A percentile compares a stretch with the other conserved stretches of the same genome.
Conservation (phyloP, 805 yeast species). For the Ogataea philodendri region DNA sequence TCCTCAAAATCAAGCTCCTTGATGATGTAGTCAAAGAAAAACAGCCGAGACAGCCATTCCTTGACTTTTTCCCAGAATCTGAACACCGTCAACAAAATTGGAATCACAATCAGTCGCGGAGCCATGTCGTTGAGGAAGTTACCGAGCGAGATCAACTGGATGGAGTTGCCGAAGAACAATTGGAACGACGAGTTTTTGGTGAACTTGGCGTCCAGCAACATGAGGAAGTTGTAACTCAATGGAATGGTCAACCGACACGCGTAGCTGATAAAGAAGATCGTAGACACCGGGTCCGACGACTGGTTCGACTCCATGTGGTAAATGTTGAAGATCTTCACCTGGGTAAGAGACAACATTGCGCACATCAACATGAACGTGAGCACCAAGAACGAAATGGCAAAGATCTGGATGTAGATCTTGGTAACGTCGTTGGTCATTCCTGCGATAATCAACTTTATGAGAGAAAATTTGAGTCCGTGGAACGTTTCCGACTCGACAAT, state of each 20-base stretch:
- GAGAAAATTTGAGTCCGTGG: conserved; percentile 64
- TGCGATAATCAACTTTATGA: conserved; percentile 47
- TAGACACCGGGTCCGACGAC: conserved; percentile 70
- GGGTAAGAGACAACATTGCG: conserved; percentile 63
- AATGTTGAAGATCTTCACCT: conserved; percentile 67
- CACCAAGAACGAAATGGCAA: conserved; percentile 44
- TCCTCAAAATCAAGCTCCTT: conserved; percentile 33
- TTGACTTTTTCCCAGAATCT: conserved; percentile 65
- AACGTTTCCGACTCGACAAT: conserved; percentile 72
- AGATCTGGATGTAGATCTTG: conserved; percentile 30
- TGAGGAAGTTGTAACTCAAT: conserved; percentile 72
- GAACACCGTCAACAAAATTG: conserved; percentile 61
- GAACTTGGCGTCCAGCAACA: conserved; percentile 46
- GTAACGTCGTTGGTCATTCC: conserved; percentile 24
- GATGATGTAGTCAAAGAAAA: conserved; percentile 32
- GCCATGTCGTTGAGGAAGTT: conserved; percentile 66
- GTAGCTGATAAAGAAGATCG: conserved; percentile 75
- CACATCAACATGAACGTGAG: conserved; percentile 67
- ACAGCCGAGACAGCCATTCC: conserved; percentile 27
- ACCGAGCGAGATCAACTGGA: conserved; percentile 73
- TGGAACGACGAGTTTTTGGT: conserved; percentile 52
- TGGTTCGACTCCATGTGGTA: conserved; percentile 67
- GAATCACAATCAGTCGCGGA: conserved; percentile 75
- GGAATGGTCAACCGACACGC: conserved; percentile 82
- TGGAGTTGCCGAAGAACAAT: conserved; percentile 69